These are phyloP conservation scores for Cordyceps sp. DNA, from an alignment of 2,329 filamentous ascomycete genomes.

Conservation along the genomic window DNA sequence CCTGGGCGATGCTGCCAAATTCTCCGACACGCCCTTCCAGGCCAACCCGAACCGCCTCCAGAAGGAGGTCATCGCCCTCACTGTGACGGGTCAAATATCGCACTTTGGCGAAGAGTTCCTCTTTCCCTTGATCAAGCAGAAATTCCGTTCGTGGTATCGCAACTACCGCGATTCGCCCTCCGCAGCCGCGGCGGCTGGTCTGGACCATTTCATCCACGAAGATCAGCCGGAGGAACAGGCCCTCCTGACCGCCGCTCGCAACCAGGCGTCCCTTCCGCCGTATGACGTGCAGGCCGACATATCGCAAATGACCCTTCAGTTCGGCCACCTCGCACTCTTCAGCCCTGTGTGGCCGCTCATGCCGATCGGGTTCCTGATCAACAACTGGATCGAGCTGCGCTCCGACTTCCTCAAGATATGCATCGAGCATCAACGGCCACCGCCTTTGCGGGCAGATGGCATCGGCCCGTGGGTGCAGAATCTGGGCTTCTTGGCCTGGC, in stretches of 20 bases:
- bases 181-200: conserved; percentile 25
- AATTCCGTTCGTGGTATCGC: conserved; percentile 27
- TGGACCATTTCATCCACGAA: conserved; percentile 24
- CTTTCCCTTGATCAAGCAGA: conserved; percentile 51
- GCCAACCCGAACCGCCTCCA: conserved; percentile 50
- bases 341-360: conserved; percentile 63
- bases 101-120: conserved; percentile 58
- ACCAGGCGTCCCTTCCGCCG: conserved; percentile 47
- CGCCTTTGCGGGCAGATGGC: conserved; percentile 51
- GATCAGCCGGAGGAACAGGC: conserved; percentile 46
- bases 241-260: conserved; percentile 46
- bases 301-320: conserved; percentile 56
- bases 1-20: conserved; percentile 25
- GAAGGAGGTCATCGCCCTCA: conserved; percentile 61
- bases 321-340: conserved; percentile 59
- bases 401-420: conserved; percentile 66
- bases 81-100: conserved; percentile 55
- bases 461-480: conserved; percentile 60
- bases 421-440: conserved; percentile 54
- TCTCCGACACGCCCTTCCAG: conserved; percentile 37
- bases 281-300: conserved; percentile 63
- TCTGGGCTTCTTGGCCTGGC: conserved; percentile 52
- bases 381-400: conserved; percentile 64
- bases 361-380: conserved; percentile 54
- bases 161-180: conserved; percentile 17